Base-by-base conservation (phyloP, 2,329 filamentous ascomycete species). In the Metarhizium rileyi region DNA sequence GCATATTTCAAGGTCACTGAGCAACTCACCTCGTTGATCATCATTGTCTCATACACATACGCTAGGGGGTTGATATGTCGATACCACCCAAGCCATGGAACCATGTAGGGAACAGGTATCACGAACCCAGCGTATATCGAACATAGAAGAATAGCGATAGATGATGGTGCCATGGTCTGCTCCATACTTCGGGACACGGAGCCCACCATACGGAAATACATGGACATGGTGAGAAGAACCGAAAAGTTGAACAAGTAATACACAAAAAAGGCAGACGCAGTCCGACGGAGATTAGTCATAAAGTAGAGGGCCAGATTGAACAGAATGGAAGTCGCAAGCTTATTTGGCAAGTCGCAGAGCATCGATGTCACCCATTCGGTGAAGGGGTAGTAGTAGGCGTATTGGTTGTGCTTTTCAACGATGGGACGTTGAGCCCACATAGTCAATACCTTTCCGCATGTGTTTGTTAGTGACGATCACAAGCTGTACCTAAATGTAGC, bases 341-440 rank as follows among this genome's bases (percentile, higher is more conserved):
- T 94, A 66, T 87, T 87, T 0, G 90, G 90, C 67, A 94, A 70
- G 58, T 95, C 90, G 53, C 79, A 85, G 27, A 95, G 67, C 84
- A 94, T 93, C 7, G 86, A 93, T 0, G 86, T 81, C 52, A 87
- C 76, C 12, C 89, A 87, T 73, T 95, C 89, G 16, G 88, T 85
- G 12, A 85, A 89, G 0, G 90, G 88, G 60, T 94, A 90, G 60
- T 95, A 94, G 23, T 95, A 75, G n/a, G 89, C 88, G 63, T 94
- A 95, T 50, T 85, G 81, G 50, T 77, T 71, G 59, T 96, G 90
- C 64, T 95, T 95, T 63, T 95, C 88, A 53, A 95, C 87, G 59
- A 95, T 94, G 1, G 87, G 86, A 36, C 90, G 84, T 76, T 95
- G 89, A 2, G 87, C 80, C 62, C 91, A 95, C 5, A 95, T 76